Base-by-base conservation (phyloP, 768 basidiomycete genomes). In the Lentinus tigrinus region DNA sequence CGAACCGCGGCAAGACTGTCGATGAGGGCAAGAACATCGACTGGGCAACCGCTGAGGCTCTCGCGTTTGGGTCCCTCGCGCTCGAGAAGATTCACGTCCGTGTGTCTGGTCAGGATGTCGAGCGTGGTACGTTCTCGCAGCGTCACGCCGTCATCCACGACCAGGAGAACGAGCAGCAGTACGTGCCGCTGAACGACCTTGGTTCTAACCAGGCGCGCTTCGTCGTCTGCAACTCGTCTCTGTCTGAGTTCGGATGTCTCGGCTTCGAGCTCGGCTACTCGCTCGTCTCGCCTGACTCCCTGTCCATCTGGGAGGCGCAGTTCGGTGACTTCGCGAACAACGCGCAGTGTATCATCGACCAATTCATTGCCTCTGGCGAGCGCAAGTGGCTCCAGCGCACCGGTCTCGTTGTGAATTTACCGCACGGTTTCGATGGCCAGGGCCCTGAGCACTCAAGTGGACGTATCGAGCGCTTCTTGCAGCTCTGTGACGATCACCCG, bases 261-360 rank as follows among this genome's bases (percentile, higher is more conserved):
- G 96, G 96, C 44, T 99, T 98, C 73, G 96, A 99, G 73, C 86
- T 99, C 27, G 96, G 96, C 8, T 99, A 99, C 75, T 99, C 97
- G 4, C 87, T 98, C 61, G 97, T 98, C 52, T 96, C 94, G 16
- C 97, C 96, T n/a, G 87, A 93, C 69, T 79, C 86, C 24, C 80
- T 99, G 62, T 93, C 93, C 16, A 88, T 99, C 68, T 99, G 96
- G 97, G 97, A 98, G 72, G 96, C 96, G 11, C 96, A 98, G 72
- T 95, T 98, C 67, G 96, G 96, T 71, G 96, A 98, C 75, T 98
- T 98, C 71, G 95, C 90, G 27, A 98, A 98, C 78, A 95, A 92
- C 65, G 95, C 95, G 2, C 96, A 98, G 73, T 89, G 88, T 72
- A 96, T 98, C 73, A 96, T 99, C 66, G 96, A 99, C 70, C 97